phyloP scores from a whole-genome alignment of 768 basidiomycete genomes.

The Phlegmacium glaucopus region DNA sequence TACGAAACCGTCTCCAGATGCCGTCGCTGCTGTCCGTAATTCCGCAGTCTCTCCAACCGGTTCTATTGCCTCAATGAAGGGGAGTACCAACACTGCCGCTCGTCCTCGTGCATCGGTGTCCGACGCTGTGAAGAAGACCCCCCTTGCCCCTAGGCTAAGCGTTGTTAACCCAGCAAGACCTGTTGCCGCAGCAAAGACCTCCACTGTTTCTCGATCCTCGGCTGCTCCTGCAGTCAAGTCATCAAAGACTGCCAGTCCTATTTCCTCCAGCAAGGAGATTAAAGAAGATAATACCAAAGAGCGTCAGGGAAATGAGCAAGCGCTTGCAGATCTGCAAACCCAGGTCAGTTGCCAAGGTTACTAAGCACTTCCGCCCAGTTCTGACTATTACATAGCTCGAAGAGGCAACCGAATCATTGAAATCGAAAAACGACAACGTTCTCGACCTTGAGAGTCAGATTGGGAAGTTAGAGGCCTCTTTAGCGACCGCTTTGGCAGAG shows the following conservation, averaged over 20 bases:
- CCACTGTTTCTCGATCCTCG: slow-evolving; percentile 25
- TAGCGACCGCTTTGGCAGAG: slow-evolving; percentile 45
- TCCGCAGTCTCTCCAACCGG: slow-evolving; percentile 57
- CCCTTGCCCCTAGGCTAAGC: slow-evolving; percentile 39
- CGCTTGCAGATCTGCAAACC: slow-evolving; percentile 51
- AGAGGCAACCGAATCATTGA: slow-evolving; percentile 50
- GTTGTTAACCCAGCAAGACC: slow-evolving; percentile 34
- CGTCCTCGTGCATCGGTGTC: slow-evolving; percentile 69
- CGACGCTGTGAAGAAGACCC: slow-evolving; percentile 56
- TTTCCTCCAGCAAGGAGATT: slow-evolving; percentile 72
- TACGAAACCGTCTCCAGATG: slow-evolving; percentile 32
- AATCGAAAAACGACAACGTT: slow-evolving; percentile 48
- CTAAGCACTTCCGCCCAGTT: background rate
- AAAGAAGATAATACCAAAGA: slow-evolving; percentile 45
- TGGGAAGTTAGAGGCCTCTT: slow-evolving; percentile 43
- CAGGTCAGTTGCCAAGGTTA: slow-evolving; percentile 41
- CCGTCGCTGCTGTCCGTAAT: slow-evolving; percentile 32
- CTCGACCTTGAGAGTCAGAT: slow-evolving; percentile 52
- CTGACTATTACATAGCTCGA: slow-evolving; percentile 44
- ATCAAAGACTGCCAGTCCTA: slow-evolving; percentile 51
- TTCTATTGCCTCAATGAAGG: slow-evolving; percentile 45
- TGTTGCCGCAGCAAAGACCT: slow-evolving; percentile 28
- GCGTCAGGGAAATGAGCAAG: slow-evolving; percentile 27
- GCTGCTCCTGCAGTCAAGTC: slow-evolving; percentile 35
- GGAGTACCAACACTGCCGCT: slow-evolving; percentile 32